Base-by-base conservation (phyloP, 108 stramenopile genomes). In the Aurantiochytrium sp. region DNA sequence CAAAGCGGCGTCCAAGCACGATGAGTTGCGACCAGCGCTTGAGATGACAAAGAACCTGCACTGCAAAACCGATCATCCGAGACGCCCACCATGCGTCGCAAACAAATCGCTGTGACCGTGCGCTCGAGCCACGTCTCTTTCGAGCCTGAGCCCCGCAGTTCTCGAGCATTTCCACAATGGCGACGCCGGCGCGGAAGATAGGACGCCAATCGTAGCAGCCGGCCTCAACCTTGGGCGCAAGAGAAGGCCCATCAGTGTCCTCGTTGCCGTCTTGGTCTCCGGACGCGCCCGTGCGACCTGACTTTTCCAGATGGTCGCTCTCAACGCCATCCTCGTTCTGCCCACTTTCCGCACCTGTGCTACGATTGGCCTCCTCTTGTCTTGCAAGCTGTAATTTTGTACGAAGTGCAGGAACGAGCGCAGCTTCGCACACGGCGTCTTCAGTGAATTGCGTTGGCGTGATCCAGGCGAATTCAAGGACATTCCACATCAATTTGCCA, bases 201-300 rank as follows among this genome's bases (percentile, higher is more conserved):
- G 76, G 76, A 19, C 76, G 76, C 76, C 76, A 83, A 35, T 83
- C 76, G 51, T 83, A 83, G 18, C 64, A 69, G 1, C 64, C 64
- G 42, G 64, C 25, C 3, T 69, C 64, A 18, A 69, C 64, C 28
- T 83, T 43, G 16, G 51, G 49, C 45, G 76, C 76, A 2, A n/a
- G 59, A 3, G 19, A 35, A 35, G 35, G 35, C 35, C 35, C 35
- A 35, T 35, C 35, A 57, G 16, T 4, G 55, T 16, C 55, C 14
- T 8, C 55, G 55, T 57, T 16, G 55, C 55, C 55, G 55, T 35
- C 35, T 35, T 35, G 35, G 2, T 35, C 35, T 35, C 35, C 35
- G 35, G 35, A 35, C 35, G 2, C 35, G 35, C 35, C 35, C 35
- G 35, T 35, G 35, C 35, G 35, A 35, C 35, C 35, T 35, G 35